Percentiles rank a stretch among this genome's conserved stretches.
These are phyloP conservation scores for Diaporthe vaccinii DNA, from an alignment of 2,329 filamentous ascomycete genomes.

Conservation along the genomic window DNA sequence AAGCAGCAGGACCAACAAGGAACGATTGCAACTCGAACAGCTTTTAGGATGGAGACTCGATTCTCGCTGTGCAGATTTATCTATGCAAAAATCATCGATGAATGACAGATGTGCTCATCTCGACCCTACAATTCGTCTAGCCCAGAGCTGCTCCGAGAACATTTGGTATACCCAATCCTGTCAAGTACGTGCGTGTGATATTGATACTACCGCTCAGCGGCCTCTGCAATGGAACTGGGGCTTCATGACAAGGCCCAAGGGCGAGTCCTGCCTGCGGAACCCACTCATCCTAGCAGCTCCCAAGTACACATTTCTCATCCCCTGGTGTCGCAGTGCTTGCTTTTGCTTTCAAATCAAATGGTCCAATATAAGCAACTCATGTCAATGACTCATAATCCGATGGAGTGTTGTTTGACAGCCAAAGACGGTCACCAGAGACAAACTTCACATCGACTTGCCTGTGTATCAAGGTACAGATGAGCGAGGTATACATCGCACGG, in stretches of 20 bases:
- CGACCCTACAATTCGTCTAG: too few species aligned
- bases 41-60: background rate
- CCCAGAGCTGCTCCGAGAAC: background rate
- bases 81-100: background rate
- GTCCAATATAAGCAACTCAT: background rate
- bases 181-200: background rate
- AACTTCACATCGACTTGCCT: too few species aligned
- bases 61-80: background rate
- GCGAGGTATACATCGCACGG: background rate
- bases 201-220: background rate
- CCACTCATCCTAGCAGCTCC: background rate
- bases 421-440: background rate
- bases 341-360: background rate
- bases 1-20: background rate
- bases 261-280: background rate
- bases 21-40: background rate
- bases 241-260: background rate
- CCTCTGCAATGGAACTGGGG: background rate
- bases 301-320: too few species aligned
- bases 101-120: background rate
- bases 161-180: background rate
- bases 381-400: background rate
- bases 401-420: background rate
- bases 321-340: background rate
- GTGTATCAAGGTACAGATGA: background rate